Evolutionary conservation across 768 basidiomycete species (phyloP).

Genomic region (Rhizopogon sp.): DNA sequence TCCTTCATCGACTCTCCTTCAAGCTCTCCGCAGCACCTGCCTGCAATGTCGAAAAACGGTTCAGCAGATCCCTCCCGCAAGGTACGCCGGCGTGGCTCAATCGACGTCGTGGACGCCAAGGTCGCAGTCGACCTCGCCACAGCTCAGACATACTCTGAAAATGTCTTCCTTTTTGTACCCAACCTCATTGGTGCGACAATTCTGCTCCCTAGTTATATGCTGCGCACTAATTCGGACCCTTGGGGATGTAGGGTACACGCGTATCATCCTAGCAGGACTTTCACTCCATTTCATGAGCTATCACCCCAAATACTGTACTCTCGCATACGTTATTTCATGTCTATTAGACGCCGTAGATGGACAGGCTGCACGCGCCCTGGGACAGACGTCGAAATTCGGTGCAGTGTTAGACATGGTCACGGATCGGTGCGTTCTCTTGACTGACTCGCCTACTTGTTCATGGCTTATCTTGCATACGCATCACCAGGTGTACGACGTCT

Average conservation of each 20-base stretch:
- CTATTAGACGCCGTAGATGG: slow-evolving; percentile 95
- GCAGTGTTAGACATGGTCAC: slow-evolving; percentile 99
- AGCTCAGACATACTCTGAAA: slow-evolving; percentile 84
- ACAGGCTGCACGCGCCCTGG: slow-evolving; percentile 80
- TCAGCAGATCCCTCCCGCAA: slow-evolving; percentile 25
- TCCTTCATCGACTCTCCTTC: neutral
- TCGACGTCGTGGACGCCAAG: slow-evolving; percentile 78
- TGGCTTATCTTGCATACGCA: neutral
- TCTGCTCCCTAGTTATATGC: slow-evolving; percentile 3
- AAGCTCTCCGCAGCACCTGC: neutral
- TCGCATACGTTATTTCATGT: slow-evolving; percentile 86
- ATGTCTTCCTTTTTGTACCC: slow-evolving; percentile 95
- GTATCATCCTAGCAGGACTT: slow-evolving; percentile 85
- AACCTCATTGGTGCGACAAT: slow-evolving; percentile 81
- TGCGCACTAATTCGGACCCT: neutral
- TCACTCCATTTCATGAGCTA: slow-evolving; percentile 92
- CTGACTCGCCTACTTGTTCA: neutral
- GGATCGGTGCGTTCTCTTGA: slow-evolving; percentile 62
- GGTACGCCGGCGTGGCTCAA: slow-evolving; percentile 45
- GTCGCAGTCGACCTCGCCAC: slow-evolving; percentile 85
- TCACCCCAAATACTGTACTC: slow-evolving; percentile 88
- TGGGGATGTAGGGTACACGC: slow-evolving; percentile 66
- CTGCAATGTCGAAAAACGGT: slow-evolving; percentile 11
- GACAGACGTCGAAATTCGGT: slow-evolving; percentile 94
- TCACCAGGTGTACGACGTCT: slow-evolving; percentile 90